phyloP scores from a whole-genome alignment of 345 rosid species.

The Eucalyptus erythrocorys region DNA sequence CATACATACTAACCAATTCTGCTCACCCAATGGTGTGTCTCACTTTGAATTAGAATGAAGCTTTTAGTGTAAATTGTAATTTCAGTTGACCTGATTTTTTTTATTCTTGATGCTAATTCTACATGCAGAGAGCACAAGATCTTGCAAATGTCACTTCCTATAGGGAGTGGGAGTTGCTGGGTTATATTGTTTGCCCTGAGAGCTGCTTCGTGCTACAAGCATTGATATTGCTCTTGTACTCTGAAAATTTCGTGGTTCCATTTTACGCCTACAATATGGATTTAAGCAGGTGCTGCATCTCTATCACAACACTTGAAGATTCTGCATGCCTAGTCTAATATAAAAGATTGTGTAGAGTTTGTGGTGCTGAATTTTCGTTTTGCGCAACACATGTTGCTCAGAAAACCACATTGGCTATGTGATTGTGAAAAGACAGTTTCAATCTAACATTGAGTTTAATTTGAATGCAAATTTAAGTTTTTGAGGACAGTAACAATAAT shows the following conservation, averaged over 20 bases:
- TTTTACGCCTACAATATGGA: background rate
- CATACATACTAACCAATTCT: conserved; percentile 94
- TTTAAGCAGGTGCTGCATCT: background rate
- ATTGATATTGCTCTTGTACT: conserved; percentile 92
- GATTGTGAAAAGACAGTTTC: background rate
- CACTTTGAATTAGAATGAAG: background rate
- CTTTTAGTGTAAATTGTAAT: background rate
- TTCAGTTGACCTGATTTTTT: background rate
- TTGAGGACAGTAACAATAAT: background rate
- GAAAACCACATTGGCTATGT: background rate
- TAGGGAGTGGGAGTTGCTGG: conserved; percentile 93
- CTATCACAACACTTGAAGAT: background rate
- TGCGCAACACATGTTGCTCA: background rate
- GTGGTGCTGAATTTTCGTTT: background rate
- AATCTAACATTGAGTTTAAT: background rate
- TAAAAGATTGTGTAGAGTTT: background rate
- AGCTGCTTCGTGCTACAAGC: conserved; percentile 96
- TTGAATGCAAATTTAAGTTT: background rate
- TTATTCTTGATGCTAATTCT: background rate
- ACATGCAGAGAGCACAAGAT: conserved; percentile 90
- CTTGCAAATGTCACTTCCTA: conserved; percentile 95
- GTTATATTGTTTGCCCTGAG: conserved; percentile 99
- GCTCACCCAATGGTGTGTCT: conserved; percentile 89
- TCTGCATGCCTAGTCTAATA: background rate
- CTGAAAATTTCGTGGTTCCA: background rate